Evolutionary conservation across 768 basidiomycete genomes (phyloP), one percentile per base, ranked within the genome.

Genomic region (Suillus hirtellus): DNA sequence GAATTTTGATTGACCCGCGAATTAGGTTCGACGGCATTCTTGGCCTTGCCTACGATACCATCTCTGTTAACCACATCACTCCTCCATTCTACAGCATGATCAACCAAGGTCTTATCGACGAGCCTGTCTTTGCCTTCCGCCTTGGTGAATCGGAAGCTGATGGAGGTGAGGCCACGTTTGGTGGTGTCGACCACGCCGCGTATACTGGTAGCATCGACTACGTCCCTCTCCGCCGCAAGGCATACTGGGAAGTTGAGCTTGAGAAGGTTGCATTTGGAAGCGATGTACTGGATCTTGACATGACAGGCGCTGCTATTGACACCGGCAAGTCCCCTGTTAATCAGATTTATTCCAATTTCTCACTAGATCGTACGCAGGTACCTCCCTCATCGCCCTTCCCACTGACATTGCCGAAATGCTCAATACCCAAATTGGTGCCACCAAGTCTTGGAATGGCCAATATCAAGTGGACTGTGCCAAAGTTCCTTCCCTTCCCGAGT

Each of bases 171-270:
- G 93, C 90, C 40, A 78, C 89, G 63, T 99, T 99, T 66, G 96
- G 96, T 68, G 96, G 95, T 49, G 84, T 98, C 65, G 95, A 99
- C 75, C 60, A 76, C 12, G 68, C 68, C 31, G 90, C 92, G 40
- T 98, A 91, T 80, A 84, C 75, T 5, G 97, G 97, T 74, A 80
- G 88, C 71, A 83, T 99, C 64, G 71, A 75, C 27, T 99, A 99
- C 70, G 94, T 90, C 37, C 96, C 97, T 59, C 82, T 99, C 60
- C 89, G 96, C 69, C 87, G 94, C 69, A 95, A 93, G 83, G 97
- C 94, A 5, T 99, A 97, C 79, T 97, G 96, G 96, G 96, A 99
- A 77, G 94, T 99, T 53, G 95, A 97, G 74, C 89, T 99, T 34
- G 83, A 93, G 78, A 88, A 89, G 74, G 82, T 99, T 65, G 70